Evolutionary conservation across 179 eudicot species (phyloP).

Genomic region (Beta corolliflora): DNA sequence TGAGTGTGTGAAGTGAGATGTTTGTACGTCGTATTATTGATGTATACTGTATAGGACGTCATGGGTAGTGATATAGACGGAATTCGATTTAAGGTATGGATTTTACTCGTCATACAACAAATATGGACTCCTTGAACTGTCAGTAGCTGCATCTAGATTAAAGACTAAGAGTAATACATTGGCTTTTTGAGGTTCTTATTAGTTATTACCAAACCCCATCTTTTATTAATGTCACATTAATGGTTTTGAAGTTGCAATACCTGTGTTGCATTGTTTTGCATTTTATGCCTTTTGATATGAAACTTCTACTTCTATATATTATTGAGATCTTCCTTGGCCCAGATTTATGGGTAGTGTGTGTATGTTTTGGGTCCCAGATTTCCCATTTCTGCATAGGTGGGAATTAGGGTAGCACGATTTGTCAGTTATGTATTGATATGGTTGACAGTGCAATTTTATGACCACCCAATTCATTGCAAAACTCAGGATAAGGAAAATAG

Average conservation of each 20-base stretch:
- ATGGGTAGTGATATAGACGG: too few relatives aligned
- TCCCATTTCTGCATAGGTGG: conserved; percentile 1
- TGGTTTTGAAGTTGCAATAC: background rate
- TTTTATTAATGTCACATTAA: background rate
- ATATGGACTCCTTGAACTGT: too few relatives aligned
- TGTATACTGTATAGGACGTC: too few relatives aligned
- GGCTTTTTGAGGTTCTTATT: too few relatives aligned
- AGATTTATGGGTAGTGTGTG: background rate
- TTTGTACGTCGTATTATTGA: too few relatives aligned
- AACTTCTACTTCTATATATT: background rate
- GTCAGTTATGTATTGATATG: conserved; percentile 11
- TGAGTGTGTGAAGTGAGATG: too few relatives aligned
- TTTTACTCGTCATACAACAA: too few relatives aligned
- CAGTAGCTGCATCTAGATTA: too few relatives aligned
- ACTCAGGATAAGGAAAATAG: conserved; percentile 1
- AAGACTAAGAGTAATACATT: too few relatives aligned
- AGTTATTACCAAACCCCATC: background rate
- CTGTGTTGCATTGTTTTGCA: background rate
- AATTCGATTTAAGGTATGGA: too few relatives aligned
- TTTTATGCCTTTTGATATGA: background rate
- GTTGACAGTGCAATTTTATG: background rate
- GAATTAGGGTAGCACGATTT: conserved; percentile 5
- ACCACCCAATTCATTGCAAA: conserved; percentile 4
- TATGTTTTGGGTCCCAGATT: background rate
- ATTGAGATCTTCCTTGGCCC: background rate